These are phyloP conservation scores for Wickerhamomyces pijperi DNA, from an alignment of 805 yeast species.

Conservation along the genomic window DNA sequence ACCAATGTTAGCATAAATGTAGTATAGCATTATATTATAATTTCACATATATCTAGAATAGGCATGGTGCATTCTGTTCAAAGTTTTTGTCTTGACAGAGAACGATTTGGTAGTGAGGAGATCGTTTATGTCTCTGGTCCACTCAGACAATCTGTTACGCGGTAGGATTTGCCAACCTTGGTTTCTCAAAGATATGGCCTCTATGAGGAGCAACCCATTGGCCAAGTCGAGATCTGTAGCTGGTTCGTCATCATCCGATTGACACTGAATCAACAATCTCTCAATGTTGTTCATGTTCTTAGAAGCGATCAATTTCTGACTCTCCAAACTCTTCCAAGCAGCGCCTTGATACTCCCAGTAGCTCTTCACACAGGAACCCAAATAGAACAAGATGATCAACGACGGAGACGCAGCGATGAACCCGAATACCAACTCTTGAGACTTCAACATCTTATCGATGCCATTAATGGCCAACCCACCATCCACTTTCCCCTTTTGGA, in stretches of 20 bases:
- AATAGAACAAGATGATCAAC: conserved; percentile 41
- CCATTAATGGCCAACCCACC: conserved; percentile 86
- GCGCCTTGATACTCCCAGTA: conserved; percentile 26
- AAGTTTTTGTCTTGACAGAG: conserved; percentile 31
- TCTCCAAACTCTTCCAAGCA: conserved; percentile 8
- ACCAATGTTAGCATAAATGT: conserved; percentile 1
- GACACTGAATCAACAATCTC: conserved; percentile 30
- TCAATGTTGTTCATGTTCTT: conserved; percentile 48
- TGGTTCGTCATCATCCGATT: conserved; percentile 7
- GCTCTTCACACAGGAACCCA: conserved; percentile 20
- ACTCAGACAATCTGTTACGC: conserved; percentile 33
- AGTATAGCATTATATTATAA: not conserved
- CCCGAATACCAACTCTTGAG: conserved; percentile 92
- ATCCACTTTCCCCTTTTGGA: conserved; percentile 95
- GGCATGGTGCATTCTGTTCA: conserved; percentile 51
- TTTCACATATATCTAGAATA: conserved; percentile 29
- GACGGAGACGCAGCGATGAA: conserved; percentile 84
- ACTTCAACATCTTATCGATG: conserved; percentile 77
- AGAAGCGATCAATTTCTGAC: conserved; percentile 23
- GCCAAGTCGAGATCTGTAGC: conserved; percentile 21
- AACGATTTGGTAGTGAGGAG: conserved; percentile 30
- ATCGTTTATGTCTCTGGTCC: conserved; percentile 56
- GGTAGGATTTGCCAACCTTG: conserved; percentile 43
- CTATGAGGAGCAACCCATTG: conserved; percentile 58
- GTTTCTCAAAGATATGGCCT: conserved; percentile 44